Base-by-base conservation (phyloP, 2,329 filamentous ascomycete species). In the Colletotrichum sp. region DNA sequence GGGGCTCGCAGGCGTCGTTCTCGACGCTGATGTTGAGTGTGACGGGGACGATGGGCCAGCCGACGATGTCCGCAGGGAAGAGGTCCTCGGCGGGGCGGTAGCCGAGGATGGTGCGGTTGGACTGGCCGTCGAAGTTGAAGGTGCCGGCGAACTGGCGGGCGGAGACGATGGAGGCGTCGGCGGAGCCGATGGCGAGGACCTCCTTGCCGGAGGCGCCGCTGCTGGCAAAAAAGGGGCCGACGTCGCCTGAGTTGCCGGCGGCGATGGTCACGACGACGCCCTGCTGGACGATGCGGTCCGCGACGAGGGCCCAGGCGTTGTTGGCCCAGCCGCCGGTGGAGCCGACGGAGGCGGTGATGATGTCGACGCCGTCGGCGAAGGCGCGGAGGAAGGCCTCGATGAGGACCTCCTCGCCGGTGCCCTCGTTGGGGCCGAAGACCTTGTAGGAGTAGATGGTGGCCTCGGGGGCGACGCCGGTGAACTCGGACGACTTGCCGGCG, bases 301-400 rank as follows among this genome's bases (percentile, higher is more conserved):
- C 83, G 4, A 88, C 80, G 2, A 85, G 78, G 3, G 86, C 86
- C 86, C 84, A 87, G 9, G 86, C 85, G 43, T 86, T 86, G 43
- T 86, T 82, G 24, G 79, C 79, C 78, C 85, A 87, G 69, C 73
- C 75, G 39, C 75, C 75, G 30, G 52, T 68, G 12, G 55, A 66
- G 24, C 72, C 73, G 28, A 77, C 73, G 6, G 67, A 72, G 36
- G 75, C 75, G 5, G 75, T 76, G 69, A 77, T 76, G 55, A 77
- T 71, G 55, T 77, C 75, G 61, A 77, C 75, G 61, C 73, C 75
- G 32, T 75, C 75, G 34, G 64, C 65, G 39, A 63, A 77, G 60
- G 75, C 75, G 48, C 72, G 68, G 13, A 77, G 64, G 66, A 77
- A 77, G 8, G 75, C 73, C 55, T 77, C 75, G 24, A 77, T 77